A percentile compares a stretch with the other conserved stretches of the same genome.
phyloP scores from a whole-genome alignment of 345 rosid genomes.

The Acer campestre region DNA sequence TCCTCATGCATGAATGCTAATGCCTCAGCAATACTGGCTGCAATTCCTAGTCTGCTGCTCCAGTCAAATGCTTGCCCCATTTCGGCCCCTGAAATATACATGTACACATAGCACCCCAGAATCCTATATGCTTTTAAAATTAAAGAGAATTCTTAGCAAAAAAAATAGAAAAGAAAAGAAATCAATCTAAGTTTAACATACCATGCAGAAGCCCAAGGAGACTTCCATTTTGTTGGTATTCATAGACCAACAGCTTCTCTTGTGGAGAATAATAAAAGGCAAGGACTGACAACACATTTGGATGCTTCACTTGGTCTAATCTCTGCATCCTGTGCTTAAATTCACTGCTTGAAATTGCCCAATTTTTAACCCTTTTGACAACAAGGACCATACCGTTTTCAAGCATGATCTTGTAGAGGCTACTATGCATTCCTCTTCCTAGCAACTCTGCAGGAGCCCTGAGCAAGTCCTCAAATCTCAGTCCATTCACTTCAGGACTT shows the following conservation, averaged over 20 bases:
- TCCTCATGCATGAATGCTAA: slow-evolving; percentile 55
- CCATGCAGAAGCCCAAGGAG: slow-evolving; percentile 57
- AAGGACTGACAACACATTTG: slow-evolving; percentile 48
- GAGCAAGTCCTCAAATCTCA: slow-evolving; percentile 57
- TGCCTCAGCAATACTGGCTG: slow-evolving; percentile 41
- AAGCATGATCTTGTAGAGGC: slow-evolving; percentile 52
- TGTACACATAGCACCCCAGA: neutral
- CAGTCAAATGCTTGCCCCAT: slow-evolving; percentile 44
- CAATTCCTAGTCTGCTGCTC: slow-evolving; percentile 48
- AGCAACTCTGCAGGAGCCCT: slow-evolving; percentile 70
- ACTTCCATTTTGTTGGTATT: slow-evolving; percentile 54
- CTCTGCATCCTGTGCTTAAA: slow-evolving; percentile 57
- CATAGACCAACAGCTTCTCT: slow-evolving; percentile 64
- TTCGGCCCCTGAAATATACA: slow-evolving; percentile 37
- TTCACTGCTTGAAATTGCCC: slow-evolving; percentile 44
- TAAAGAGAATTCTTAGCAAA: too few species aligned
- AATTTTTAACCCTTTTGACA: slow-evolving; percentile 66
- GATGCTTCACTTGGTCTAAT: slow-evolving; percentile 48
- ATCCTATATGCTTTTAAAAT: neutral
- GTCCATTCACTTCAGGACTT: slow-evolving; percentile 42
- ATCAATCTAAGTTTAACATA: slow-evolving; percentile 16
- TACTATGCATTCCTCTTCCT: slow-evolving; percentile 52
- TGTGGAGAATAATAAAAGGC: slow-evolving; percentile 54
- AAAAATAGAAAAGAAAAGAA: too few species aligned
- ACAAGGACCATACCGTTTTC: slow-evolving; percentile 42